phyloP scores from a whole-genome alignment of 2,329 filamentous ascomycete species.

The Ilyonectria mors-panacis region DNA sequence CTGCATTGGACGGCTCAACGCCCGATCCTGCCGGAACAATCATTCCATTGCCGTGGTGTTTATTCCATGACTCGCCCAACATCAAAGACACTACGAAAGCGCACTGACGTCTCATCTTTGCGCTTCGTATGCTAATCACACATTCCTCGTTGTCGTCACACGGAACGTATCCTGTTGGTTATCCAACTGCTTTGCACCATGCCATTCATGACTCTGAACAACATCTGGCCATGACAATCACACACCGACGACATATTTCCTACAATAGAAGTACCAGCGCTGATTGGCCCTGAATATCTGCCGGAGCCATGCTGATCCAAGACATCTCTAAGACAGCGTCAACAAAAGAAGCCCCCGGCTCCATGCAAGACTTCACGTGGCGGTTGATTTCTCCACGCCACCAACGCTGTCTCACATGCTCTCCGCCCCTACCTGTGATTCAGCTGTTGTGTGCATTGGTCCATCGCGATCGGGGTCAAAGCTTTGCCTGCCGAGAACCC shows the following conservation, averaged over 20 bases:
- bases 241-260: not conserved
- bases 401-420: not conserved
- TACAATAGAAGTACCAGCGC: not conserved
- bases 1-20: slow-evolving; percentile 11
- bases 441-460: not conserved
- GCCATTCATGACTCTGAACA: not conserved
- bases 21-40: slow-evolving; percentile 2
- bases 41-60: not conserved
- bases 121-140: slow-evolving; percentile 1
- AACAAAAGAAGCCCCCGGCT: not conserved
- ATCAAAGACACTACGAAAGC: not conserved
- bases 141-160: not conserved
- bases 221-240: not conserved
- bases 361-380: not conserved
- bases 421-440: not conserved
- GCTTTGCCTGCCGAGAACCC: not conserved
- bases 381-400: not conserved
- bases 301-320: not conserved
- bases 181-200: not conserved
- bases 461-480: not conserved
- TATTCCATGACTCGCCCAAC: slow-evolving; percentile 18
- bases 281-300: not conserved
- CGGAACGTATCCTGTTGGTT: not conserved
- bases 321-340: not conserved
- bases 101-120: slow-evolving; percentile 15